Base-by-base conservation (phyloP, 768 basidiomycete genomes). In the Clavulina sp. region DNA sequence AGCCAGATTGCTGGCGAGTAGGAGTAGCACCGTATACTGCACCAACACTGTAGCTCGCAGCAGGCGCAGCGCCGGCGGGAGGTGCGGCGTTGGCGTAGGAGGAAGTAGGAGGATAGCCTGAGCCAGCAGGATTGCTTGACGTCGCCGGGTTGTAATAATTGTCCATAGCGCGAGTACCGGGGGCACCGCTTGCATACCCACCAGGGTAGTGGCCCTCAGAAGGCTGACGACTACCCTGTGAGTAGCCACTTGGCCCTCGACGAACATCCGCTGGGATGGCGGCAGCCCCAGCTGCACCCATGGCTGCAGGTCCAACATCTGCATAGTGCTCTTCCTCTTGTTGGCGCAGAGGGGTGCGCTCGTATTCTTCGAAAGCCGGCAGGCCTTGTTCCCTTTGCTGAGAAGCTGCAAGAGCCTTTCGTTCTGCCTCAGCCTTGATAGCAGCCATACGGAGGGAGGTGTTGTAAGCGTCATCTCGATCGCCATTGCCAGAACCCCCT, bases 341-440 rank as follows among this genome's bases (percentile, higher is more conserved):
- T 9, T 6, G 4, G 2, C 33, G 28, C 52, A 88, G 70, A 19
- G 85, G 85, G 53, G 80, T 76, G 13, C 64, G 66, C 33, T 75
- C 73, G 30, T 75, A 73, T 63, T 87, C 85, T 32, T 75, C 67
- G 65, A 88, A 84, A 5, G 80, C 73, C 6, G 85, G 84, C 1
- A 89, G 62, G 18, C 86, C 86, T 51, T 68, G 68, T 65, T 85
- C 84, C 13, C 40, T n/a, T 4, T 33, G 36, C 16, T 66, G 66
- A 38, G 65, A 66, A 5, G 70, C 68, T 54, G 78, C 78, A 31
- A 71, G 71, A 9, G 81, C 80, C 62, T 86, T 88, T 55, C 86
- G 74, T 58, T 89, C 85, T 4, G 75, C 80, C 61, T 88, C 86
- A 5, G 86, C 85, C 60, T 85, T 86, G 58, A 89, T 77, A 16